phyloP scores from a whole-genome alignment of 352 stramenopile species.

The Globisporangium echinulatum region DNA sequence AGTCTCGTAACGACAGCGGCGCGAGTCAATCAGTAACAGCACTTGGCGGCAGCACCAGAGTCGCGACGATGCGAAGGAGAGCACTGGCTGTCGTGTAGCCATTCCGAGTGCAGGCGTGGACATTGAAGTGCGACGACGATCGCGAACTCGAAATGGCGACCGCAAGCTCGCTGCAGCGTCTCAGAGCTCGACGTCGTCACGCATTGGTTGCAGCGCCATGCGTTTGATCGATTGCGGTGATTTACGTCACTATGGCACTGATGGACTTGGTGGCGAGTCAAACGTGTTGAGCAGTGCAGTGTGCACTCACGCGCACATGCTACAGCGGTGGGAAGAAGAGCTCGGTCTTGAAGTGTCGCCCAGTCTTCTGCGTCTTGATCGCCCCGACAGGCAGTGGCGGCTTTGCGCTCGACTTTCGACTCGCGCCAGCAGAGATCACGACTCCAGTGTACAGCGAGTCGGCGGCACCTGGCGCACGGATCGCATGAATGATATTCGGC shows the following conservation, averaged over 20 bases:
- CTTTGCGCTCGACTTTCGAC: background rate
- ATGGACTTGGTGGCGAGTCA: too few species aligned
- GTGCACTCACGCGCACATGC: background rate
- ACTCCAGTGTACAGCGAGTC: slow-evolving; percentile 29
- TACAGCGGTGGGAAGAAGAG: slow-evolving; percentile 23
- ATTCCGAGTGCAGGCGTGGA: background rate
- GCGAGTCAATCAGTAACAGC: background rate
- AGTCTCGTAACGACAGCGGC: slow-evolving; percentile 76
- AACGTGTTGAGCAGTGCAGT: background rate
- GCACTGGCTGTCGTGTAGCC: too few species aligned
- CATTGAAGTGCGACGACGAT: background rate
- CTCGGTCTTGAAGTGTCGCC: slow-evolving; percentile 27
- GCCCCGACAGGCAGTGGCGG: slow-evolving; percentile 5
- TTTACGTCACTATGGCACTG: too few species aligned
- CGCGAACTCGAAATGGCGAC: background rate
- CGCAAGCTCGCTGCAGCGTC: background rate
- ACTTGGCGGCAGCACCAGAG: background rate
- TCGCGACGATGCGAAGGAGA: background rate
- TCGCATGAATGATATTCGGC: slow-evolving; percentile 22
- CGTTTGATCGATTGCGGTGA: too few species aligned
- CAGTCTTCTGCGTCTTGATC: slow-evolving; percentile 19
- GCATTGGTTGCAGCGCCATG: too few species aligned
- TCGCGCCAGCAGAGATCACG: slow-evolving; percentile 6
- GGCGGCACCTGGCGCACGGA: slow-evolving; percentile 13
- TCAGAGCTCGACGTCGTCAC: background rate